Evolutionary conservation across 2,329 filamentous ascomycete genomes (phyloP), one percentile per base, ranked within the genome.

Genomic region (Aspergillus neoniger): DNA sequence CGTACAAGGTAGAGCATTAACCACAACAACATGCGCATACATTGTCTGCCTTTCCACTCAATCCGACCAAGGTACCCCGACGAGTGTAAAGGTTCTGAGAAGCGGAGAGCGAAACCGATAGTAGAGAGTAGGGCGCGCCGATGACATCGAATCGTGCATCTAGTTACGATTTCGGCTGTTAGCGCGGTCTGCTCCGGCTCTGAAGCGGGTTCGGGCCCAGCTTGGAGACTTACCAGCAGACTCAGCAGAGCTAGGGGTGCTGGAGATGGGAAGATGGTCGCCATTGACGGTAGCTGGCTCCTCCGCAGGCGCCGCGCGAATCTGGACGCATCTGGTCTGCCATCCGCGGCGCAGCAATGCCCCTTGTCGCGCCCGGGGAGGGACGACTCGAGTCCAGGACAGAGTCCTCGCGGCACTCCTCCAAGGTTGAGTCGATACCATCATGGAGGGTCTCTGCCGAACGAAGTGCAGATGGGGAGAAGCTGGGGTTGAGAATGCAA

Each of bases 91-190:
- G 87, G 70, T 91, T 90, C 77, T 98, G 94, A 32, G 94, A 98
- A 44, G 95, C 91, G 38, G 95, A 96, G 55, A 99, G 86, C 7
- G 90, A 91, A 66, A 96, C 93, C 21, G 94, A 97, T 68, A 99
- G 88, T 65, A 99, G 87, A 58, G 95, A 98, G 77, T 95, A 95
- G 1, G 94, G 92, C 23, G 91, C 86, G 63, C 95, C 95, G 65
- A 99, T 82, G 51, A 98, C 92, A 77, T 98, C 92, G 77, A 99
- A 99, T 60, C 88, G 88, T 57, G 95, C 95, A 85, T 98, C 95
- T 97, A 36, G 12, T 36, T 36, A 68, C 7, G 19, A 55, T 39
- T 4, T 10, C 17, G 8, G 9, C 23, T 30, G 52, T 74, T 57
- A 72, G 68, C 51, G 10, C 53, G 32, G 28, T 15, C 23, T 30